Base-by-base conservation (phyloP, 2,329 filamentous ascomycete genomes). In the Alternaria postmessia region DNA sequence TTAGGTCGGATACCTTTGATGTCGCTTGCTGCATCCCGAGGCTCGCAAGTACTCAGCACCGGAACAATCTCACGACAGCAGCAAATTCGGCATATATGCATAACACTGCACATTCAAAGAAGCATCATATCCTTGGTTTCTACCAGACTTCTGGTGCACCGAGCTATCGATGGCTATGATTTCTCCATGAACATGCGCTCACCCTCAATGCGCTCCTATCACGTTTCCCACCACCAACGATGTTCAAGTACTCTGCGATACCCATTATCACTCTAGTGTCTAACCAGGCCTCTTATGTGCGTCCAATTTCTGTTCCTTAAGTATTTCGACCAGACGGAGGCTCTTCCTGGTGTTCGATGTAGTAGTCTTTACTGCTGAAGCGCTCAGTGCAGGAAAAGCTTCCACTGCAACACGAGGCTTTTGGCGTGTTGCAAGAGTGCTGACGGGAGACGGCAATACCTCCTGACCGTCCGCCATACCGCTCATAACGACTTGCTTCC, bases 361-460 rank as follows among this genome's bases (percentile, higher is more conserved):
- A 14, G 16, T 34, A 30, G 41, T 14, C 12, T 18, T 20, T 26
- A 34, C 41, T 8, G n/a, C 28, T 14, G 41, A 30, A n/a, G 41
- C 38, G 41, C 18, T 44, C 30, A 54, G 32, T 14, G 41, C 28
- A 8, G 51, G 51, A n/a, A 54, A 54, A 4, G 51, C 51, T 18
- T 46, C 49, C 16, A 14, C 11, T 30, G 38, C 28, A 3, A 9
- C n/a, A 6, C 14, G n/a, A 11, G 26, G 16, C 38, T 30, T 30
- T n/a, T 9, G 26, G 9, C n/a, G 14, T 5, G 24, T 18, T 9
- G 7, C 20, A n/a, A n/a, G 38, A 14, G 26, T 7, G 9, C 11
- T 11, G 11, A 24, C 7, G 4, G 38, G 8, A 4, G 38, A 30
- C n/a, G 9, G 26, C 6, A 24, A 7, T 32, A 20, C 26, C 2